Percentiles rank a stretch among this genome's conserved stretches.
Evolutionary conservation across 768 basidiomycete species (phyloP).

Genomic region (Cubamyces sp.): DNA sequence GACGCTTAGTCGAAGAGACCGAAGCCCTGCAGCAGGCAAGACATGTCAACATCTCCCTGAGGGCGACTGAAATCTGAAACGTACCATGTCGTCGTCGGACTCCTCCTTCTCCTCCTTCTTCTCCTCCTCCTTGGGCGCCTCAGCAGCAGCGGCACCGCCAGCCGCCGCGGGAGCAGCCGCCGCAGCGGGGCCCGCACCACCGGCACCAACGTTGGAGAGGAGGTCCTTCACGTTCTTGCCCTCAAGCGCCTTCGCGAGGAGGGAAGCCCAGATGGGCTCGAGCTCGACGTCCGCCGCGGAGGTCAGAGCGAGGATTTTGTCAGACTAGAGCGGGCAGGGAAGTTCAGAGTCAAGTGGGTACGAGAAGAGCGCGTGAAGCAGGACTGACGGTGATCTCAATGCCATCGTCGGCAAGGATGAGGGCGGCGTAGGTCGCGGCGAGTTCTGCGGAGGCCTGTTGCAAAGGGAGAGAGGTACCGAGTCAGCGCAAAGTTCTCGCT

Average conservation of each 20-base stretch:
- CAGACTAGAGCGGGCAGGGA: constrained; percentile 56
- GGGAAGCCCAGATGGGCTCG: constrained; percentile 96
- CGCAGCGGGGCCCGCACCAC: constrained; percentile 83
- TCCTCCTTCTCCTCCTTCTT: constrained; percentile 89
- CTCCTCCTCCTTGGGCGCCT: constrained; percentile 77
- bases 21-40: constrained; percentile 71
- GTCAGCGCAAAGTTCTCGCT: constrained; percentile 6
- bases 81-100: constrained; percentile 88
- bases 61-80: constrained; percentile 29
- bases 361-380: neutral
- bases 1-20: constrained; percentile 84
- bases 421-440: constrained; percentile 93
- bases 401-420: constrained; percentile 97
- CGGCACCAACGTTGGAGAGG: constrained; percentile 88
- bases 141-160: constrained; percentile 65
- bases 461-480: neutral
- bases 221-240: constrained; percentile 98
- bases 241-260: constrained; percentile 97
- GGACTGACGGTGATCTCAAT: constrained; percentile 93
- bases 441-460: constrained; percentile 69
- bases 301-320: constrained; percentile 90
- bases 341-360: constrained; percentile 7
- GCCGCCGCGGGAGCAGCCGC: constrained; percentile 58
- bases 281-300: constrained; percentile 82
- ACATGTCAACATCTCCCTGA: constrained; percentile 5